These are phyloP conservation scores for Lactifluus hygrophoroides DNA, from an alignment of 768 basidiomycete species.

Conservation along the genomic window DNA sequence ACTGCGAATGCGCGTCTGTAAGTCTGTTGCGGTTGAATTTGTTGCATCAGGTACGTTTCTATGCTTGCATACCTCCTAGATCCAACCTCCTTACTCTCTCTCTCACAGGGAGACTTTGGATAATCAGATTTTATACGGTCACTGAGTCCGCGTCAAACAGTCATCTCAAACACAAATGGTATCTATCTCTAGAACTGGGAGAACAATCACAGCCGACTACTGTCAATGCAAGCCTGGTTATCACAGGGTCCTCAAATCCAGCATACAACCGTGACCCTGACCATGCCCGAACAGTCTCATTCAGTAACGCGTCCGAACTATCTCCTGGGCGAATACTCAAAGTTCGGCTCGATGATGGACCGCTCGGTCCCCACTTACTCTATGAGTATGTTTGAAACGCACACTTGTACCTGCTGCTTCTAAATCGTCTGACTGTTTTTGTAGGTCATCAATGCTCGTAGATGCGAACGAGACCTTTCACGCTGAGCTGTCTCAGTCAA, in stretches of 20 bases:
- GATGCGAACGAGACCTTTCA: conserved; percentile 20
- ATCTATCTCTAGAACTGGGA: conserved; percentile 43
- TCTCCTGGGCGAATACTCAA: not conserved
- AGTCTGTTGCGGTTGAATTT: conserved; percentile 52
- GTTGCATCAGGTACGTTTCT: conserved; percentile 44
- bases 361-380: conserved; percentile 33
- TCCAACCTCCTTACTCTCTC: not conserved
- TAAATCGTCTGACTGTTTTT: not conserved
- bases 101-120: conserved; percentile 46
- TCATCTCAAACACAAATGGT: conserved; percentile 33
- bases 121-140: conserved; percentile 35
- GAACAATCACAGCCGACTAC: conserved; percentile 44
- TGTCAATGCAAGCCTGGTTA: conserved; percentile 4
- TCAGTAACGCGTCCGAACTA: not conserved
- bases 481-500: conserved; percentile 21
- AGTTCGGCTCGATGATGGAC: conserved; percentile 3
- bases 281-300: not conserved
- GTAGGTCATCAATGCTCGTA: conserved; percentile 25
- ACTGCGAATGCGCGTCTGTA: conserved; percentile 57
- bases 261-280: not conserved
- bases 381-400: conserved; percentile 38
- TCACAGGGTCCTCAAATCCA: not conserved
- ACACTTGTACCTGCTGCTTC: not conserved
- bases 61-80: not conserved
- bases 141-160: not conserved